Evolutionary conservation across 1,284 basidiomycete genomes (phyloP).

Genomic region (Trametes polyzona): DNA sequence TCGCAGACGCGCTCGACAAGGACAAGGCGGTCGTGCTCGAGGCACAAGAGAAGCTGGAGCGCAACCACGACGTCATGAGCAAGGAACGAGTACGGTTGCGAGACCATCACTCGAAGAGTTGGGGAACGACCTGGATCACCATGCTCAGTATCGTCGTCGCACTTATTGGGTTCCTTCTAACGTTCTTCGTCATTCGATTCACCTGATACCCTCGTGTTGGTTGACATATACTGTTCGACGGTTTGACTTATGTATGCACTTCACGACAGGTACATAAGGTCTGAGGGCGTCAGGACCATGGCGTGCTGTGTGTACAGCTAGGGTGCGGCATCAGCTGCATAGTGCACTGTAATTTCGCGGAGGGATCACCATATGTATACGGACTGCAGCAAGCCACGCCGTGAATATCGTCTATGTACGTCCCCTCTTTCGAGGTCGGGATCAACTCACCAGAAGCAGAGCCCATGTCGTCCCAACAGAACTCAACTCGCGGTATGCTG

Average conservation of each 20-base stretch:
- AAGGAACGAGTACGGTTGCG: slow-evolving; percentile 65
- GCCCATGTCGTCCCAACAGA: no score
- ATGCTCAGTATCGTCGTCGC: slow-evolving; percentile 64
- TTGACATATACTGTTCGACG: background rate
- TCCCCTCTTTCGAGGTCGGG: no score
- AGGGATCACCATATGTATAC: no score
- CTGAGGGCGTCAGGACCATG: no score
- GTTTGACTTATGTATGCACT: background rate
- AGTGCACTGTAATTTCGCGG: no score
- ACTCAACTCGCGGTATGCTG: no score
- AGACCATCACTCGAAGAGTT: slow-evolving; percentile 67
- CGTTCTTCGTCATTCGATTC: slow-evolving; percentile 74
- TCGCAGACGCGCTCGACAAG: slow-evolving; percentile 63
- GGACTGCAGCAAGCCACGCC: no score
- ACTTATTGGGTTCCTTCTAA: slow-evolving; percentile 65
- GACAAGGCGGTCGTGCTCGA: slow-evolving; percentile 66
- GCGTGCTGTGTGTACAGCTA: no score
- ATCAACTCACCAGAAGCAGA: no score
- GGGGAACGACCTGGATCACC: slow-evolving; percentile 73
- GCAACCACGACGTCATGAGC: slow-evolving; percentile 72
- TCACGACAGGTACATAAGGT: no score
- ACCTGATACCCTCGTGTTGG: slow-evolving; percentile 34
- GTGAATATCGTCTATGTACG: no score
- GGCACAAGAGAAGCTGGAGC: slow-evolving; percentile 68
- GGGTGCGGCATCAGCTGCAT: no score